Evolutionary conservation across 2,329 filamentous ascomycete species (phyloP).

Genomic region (Grosmannia clavigera): DNA sequence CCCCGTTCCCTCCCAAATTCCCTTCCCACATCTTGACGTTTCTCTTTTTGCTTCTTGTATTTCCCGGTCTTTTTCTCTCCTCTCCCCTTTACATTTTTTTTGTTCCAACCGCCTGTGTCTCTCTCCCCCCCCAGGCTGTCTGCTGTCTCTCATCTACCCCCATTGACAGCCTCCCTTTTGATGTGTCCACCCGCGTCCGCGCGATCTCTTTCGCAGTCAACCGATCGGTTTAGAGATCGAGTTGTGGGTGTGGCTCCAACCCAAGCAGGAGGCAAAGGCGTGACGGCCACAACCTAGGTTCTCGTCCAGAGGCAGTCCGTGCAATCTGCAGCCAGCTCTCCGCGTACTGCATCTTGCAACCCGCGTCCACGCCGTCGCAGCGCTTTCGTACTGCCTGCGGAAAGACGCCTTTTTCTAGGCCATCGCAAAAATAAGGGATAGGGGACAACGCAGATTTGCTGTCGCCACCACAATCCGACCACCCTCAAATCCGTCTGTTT

Average conservation of each 20-base stretch:
- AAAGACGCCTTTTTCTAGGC: background rate
- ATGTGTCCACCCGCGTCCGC: slow-evolving; percentile 11
- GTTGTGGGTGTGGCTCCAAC: slow-evolving; percentile 12
- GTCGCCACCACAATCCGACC: background rate
- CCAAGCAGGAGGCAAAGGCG: slow-evolving; percentile 4
- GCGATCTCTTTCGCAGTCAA: slow-evolving; percentile 10
- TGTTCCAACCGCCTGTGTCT: background rate
- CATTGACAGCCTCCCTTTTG: slow-evolving; percentile 7
- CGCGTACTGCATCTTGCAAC: background rate
- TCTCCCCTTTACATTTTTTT: background rate
- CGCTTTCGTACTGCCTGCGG: background rate
- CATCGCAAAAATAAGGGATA: slow-evolving; percentile 1
- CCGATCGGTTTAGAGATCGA: slow-evolving; percentile 11
- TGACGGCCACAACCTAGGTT: background rate
- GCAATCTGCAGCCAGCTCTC: background rate
- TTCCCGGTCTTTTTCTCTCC: background rate
- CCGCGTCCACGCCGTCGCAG: background rate
- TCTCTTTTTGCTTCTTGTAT: slow-evolving; percentile 1
- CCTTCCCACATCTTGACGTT: slow-evolving; percentile 8
- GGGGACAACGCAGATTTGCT: background rate
- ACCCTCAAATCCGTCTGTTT: background rate
- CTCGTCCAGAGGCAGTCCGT: background rate
- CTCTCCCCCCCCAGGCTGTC: background rate
- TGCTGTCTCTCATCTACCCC: background rate
- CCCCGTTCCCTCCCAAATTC: slow-evolving; percentile 7